Conservation (phyloP, 495 filamentous ascomycete species). For the Penicillium riverlandense region DNA sequence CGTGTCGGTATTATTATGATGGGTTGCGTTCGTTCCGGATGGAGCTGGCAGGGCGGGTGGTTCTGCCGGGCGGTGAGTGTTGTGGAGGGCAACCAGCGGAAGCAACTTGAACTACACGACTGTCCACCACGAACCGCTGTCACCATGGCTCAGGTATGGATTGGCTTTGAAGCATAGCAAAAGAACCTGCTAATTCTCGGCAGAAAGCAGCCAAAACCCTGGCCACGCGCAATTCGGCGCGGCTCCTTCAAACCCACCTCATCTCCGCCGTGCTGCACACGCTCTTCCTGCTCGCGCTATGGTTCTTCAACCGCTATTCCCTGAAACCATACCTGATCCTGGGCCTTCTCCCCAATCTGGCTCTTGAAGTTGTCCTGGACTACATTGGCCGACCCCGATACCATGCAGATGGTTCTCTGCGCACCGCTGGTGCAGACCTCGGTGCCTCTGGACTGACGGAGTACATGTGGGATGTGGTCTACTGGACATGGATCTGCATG, state of each 20-base stretch:
- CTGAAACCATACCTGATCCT: conserved; percentile 65
- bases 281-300: conserved; percentile 65
- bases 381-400: conserved; percentile 71
- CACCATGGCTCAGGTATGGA: conserved; percentile 31
- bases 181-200: conserved; percentile 2
- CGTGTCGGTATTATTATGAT: no score
- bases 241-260: conserved; percentile 72
- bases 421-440: conserved; percentile 77
- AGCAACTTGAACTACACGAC: no score
- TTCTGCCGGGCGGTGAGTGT: conserved; percentile 25
- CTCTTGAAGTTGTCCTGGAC: conserved; percentile 80
- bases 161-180: neutral
- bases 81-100: conserved; percentile 18
- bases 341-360: conserved; percentile 57
- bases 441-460: conserved; percentile 85
- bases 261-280: conserved; percentile 62
- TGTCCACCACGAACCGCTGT: no score
- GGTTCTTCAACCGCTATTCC: conserved; percentile 58
- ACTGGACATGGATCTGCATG: conserved; percentile 76
- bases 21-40: no score
- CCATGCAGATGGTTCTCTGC: conserved; percentile 58
- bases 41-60: neutral
- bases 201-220: conserved; percentile 94
- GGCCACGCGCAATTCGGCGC: conserved; percentile 67
- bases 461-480: conserved; percentile 95